These are phyloP conservation scores for Schizosaccharomyces pombe DNA, from an alignment of 805 yeast species.

Conservation along the genomic window ASM294v3 CU329670.1:4482001-4482500, in stretches of 20 bases:
- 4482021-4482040: constrained; percentile 67
- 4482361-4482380: not conserved
- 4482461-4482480: constrained; percentile 14
- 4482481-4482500: constrained; percentile 64
- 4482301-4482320: not conserved
- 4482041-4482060: constrained; percentile 38
- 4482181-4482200: constrained; percentile 70
- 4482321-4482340: not conserved
- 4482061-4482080: constrained; percentile 23
- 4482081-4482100: constrained; percentile 35
- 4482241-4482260: not conserved
- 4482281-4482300: not conserved
- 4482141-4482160: constrained; percentile 74
- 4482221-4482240: constrained; percentile 31
- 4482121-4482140: constrained; percentile 47
- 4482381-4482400: not conserved
- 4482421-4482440: not conserved
- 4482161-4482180: constrained; percentile 67
- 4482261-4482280: not conserved
- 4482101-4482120: constrained; percentile 58
- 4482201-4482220: constrained; percentile 53
- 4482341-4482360: not conserved
- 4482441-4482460: not conserved
- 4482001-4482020: constrained; percentile 44
- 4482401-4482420: not conserved